Percentiles rank a stretch among this genome's conserved stretches.
These are phyloP conservation scores for Coemansia sp. DNA, from an alignment of 192 early-diverging fungal species.

Conservation along the genomic window DNA sequence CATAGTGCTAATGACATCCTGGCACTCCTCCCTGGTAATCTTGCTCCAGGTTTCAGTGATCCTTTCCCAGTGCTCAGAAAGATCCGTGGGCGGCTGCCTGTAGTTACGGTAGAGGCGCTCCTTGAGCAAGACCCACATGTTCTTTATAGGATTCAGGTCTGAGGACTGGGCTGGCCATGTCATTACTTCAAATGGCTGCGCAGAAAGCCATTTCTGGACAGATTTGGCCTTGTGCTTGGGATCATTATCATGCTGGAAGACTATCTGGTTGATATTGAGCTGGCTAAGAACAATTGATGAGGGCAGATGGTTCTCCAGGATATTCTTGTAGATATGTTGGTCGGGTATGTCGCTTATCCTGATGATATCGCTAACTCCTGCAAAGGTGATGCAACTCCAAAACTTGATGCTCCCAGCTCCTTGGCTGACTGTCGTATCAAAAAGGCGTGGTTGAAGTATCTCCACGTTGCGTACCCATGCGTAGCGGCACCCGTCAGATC, in stretches of 20 bases:
- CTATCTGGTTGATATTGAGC: slow-evolving; percentile 2
- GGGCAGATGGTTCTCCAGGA: neutral
- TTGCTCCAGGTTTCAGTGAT: too few species aligned
- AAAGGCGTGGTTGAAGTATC: slow-evolving; percentile 6
- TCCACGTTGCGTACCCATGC: slow-evolving; percentile 12
- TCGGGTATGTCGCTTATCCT: slow-evolving; percentile 19
- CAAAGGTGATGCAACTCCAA: slow-evolving; percentile 29
- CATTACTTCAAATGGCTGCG: slow-evolving; percentile 9
- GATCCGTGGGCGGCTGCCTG: too few species aligned
- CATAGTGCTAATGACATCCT: neutral
- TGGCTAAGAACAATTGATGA: slow-evolving; percentile 6
- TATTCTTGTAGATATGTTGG: neutral
- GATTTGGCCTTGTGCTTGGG: slow-evolving; percentile 18
- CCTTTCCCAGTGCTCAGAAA: too few species aligned
- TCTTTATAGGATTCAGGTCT: slow-evolving; percentile 15
- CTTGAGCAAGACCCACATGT: slow-evolving; percentile 10
- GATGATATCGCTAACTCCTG: slow-evolving; percentile 15
- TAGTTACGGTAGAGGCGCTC: neutral
- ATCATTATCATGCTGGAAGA: slow-evolving; percentile 37
- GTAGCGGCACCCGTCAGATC: slow-evolving; percentile 36
- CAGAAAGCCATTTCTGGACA: neutral
- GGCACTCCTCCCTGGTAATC: too few species aligned
- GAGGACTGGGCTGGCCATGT: slow-evolving; percentile 20
- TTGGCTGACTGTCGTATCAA: slow-evolving; percentile 28
- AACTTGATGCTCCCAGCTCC: slow-evolving; percentile 33